Evolutionary conservation across 257 asterid species (phyloP), one percentile per base, ranked within the genome.

Genomic region (Capsicum baccatum): DNA sequence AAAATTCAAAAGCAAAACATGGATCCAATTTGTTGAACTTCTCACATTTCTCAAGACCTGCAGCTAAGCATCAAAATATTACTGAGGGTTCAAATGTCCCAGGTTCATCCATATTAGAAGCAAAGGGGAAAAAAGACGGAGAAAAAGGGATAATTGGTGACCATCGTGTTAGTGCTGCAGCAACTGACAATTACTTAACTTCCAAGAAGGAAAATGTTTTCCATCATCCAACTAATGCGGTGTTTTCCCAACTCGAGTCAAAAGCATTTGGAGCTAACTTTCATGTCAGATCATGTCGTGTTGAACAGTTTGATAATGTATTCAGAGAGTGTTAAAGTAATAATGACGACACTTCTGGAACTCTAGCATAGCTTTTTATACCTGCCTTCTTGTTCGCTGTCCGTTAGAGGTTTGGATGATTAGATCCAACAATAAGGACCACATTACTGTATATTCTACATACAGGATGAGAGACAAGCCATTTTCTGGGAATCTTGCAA

Each of bases 21-120:
- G 80, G 64, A 86, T 87, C 94, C 26, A 85, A 37, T 86, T 67
- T 89, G 85, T 82, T 92, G 69, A 97, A 95, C 89, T 97, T 97
- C 85, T 89, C 96, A 42, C 91, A 91, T 89, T 94, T 97, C 82
- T 90, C 97, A 1, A 94, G 93, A 87, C 91, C 97, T 12, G 90
- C 48, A 86, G 85, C 90, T 33, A 88, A 88, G 78, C 64, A 73
- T 83, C 89, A 88, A 33, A 89, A 80, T 80, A 62, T 84, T 66
- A 87, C 85, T 87, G 92, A 85, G 78, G 81, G 48, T 76, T 64
- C 85, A 79, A 86, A 89, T 68, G 80, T 92, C 84, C 81, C 91
- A 9, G 86, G 85, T 87, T 87, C 89, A 64, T 81, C 89, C 26
- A 87, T 83, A 56, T 52, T 85, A 58, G 90, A 85, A 79, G 87